Evolutionary conservation across 495 filamentous ascomycete species (phyloP).

Genomic region (Penicillium cinerascens): DNA sequence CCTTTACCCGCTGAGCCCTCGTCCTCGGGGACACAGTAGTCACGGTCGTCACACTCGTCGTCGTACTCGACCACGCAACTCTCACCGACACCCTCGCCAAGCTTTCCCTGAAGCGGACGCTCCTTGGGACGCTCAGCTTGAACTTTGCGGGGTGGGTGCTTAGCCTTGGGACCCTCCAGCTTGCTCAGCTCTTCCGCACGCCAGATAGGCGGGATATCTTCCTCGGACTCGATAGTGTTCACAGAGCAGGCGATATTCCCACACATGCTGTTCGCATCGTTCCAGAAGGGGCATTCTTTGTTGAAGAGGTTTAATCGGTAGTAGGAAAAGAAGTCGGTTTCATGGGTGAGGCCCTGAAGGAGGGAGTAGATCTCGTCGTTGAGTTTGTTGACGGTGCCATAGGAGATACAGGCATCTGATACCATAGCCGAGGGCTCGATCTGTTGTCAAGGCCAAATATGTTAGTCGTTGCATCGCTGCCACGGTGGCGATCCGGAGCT

Average conservation of each 20-base stretch:
- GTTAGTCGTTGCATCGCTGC: slow-evolving; percentile 1
- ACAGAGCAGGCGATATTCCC: slow-evolving; percentile 97
- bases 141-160: slow-evolving; percentile 72
- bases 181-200: slow-evolving; percentile 88
- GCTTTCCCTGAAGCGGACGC: slow-evolving; percentile 72
- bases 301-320: slow-evolving; percentile 96
- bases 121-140: slow-evolving; percentile 64
- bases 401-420: slow-evolving; percentile 91
- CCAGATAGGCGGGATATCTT: slow-evolving; percentile 90
- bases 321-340: slow-evolving; percentile 96
- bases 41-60: slow-evolving; percentile 94
- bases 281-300: slow-evolving; percentile 94
- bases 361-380: slow-evolving; percentile 76
- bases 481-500: not conserved
- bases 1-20: slow-evolving; percentile 82
- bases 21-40: slow-evolving; percentile 96
- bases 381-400: slow-evolving; percentile 78
- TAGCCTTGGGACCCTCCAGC: slow-evolving; percentile 84
- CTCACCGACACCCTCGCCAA: slow-evolving; percentile 86
- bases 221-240: slow-evolving; percentile 92
- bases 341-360: slow-evolving; percentile 74
- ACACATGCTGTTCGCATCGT: slow-evolving; percentile 88
- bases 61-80: slow-evolving; percentile 97
- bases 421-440: slow-evolving; percentile 61
- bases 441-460: slow-evolving; percentile 33